A percentile compares a stretch with the other conserved stretches of the same genome.
phyloP scores from a whole-genome alignment of 768 basidiomycete species.

The Coprinellus aureogranulatus region DNA sequence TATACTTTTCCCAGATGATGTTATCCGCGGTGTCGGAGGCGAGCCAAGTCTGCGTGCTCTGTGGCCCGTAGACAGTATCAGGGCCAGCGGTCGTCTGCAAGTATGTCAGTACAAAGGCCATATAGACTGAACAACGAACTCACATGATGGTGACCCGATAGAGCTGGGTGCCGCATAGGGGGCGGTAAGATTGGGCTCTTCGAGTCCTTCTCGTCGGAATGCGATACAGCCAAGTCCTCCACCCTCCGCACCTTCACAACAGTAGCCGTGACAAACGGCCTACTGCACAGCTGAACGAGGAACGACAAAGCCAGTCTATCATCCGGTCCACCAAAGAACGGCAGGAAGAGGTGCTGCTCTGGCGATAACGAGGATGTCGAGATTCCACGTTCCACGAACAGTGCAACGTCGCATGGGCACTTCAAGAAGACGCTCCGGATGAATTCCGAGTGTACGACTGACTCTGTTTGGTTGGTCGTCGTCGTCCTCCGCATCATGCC shows the following conservation, averaged over 20 bases:
- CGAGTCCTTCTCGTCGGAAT: constrained; percentile 18
- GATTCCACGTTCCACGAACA: constrained; percentile 79
- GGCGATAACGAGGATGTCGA: constrained; percentile 21
- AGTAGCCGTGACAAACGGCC: constrained; percentile 64
- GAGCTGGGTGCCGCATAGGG: constrained; percentile 11
- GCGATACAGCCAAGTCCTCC: constrained; percentile 33
- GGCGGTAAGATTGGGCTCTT: constrained; percentile 18
- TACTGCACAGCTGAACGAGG: constrained; percentile 73
- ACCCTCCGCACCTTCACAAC: constrained; percentile 60
- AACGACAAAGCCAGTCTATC: constrained; percentile 83
- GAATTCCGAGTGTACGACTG: constrained; percentile 74
- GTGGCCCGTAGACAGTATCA: constrained; percentile 71
- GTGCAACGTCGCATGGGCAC: constrained; percentile 71
- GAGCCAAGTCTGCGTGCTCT: constrained; percentile 62
- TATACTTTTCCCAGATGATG: constrained; percentile 68
- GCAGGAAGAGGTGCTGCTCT: constrained; percentile 69
- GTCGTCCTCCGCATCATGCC: constrained; percentile 62
- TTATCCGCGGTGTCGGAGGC: constrained; percentile 83
- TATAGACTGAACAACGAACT: background rate
- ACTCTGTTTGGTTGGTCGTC: constrained; percentile 48
- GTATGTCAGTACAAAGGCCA: background rate
- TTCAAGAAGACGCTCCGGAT: constrained; percentile 78
- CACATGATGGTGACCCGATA: background rate
- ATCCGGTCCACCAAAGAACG: constrained; percentile 94
- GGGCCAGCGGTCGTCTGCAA: constrained; percentile 47